Conservation (phyloP, 257 asterid genomes). For the Solanum piurae region DNA sequence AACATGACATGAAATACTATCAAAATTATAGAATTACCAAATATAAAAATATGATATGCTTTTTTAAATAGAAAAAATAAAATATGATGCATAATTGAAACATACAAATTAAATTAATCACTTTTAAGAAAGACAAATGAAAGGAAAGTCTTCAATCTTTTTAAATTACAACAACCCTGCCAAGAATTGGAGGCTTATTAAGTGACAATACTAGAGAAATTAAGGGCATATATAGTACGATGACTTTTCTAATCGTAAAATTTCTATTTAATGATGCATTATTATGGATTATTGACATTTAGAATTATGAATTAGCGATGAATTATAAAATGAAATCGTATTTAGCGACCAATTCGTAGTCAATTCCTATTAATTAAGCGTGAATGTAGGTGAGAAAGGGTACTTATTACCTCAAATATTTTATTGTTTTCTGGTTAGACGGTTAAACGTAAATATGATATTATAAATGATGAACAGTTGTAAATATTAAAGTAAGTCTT, state of each 20-base stretch:
- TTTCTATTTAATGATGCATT: not conserved
- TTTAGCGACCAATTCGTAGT: not conserved
- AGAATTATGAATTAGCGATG: not conserved
- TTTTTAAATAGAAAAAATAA: no score
- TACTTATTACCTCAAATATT: not conserved
- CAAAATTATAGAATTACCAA: not conserved
- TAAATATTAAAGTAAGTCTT: not conserved
- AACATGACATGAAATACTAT: not conserved
- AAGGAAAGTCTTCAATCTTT: not conserved
- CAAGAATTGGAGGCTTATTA: no score
- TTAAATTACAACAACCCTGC: not conserved
- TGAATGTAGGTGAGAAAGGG: not conserved
- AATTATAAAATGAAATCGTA: not conserved
- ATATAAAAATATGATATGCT: no score
- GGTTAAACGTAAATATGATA: not conserved
- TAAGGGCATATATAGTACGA: not conserved
- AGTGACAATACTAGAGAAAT: not conserved
- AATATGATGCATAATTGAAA: not conserved
- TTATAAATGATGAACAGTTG: not conserved
- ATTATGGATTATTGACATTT: not conserved
- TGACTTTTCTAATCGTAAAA: not conserved
- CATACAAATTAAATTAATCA: not conserved
- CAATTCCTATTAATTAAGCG: not conserved
- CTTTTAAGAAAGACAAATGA: not conserved
- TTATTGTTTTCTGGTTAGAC: not conserved